These are phyloP conservation scores for Amniculicola lignicola DNA, from an alignment of 495 filamentous ascomycete species.

Conservation along the genomic window DNA sequence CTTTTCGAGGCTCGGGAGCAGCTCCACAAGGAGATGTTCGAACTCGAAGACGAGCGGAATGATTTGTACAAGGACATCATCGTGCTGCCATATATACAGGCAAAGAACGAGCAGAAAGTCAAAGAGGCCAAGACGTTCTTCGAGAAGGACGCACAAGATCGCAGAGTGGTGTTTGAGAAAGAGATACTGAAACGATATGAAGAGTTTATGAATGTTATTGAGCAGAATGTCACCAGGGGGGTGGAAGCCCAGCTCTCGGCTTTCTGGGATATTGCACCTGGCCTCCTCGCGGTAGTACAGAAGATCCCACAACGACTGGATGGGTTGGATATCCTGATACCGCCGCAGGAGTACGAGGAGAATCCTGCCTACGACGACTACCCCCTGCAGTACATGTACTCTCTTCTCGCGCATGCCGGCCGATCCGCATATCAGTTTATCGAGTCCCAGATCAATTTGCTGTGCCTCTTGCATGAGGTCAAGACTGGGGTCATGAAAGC, in stretches of 20 bases:
- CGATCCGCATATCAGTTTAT: conserved; percentile 95
- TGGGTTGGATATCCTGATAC: conserved; percentile 58
- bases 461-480: conserved; percentile 92
- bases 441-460: conserved; percentile 85
- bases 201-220: conserved; percentile 75
- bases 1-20: conserved; percentile 90
- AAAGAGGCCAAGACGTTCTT: conserved; percentile 78
- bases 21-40: conserved; percentile 78
- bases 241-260: conserved; percentile 87
- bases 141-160: conserved; percentile 65
- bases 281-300: conserved; percentile 69
- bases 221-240: conserved; percentile 79
- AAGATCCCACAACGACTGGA: conserved; percentile 58
- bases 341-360: conserved; percentile 73
- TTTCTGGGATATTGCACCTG: conserved; percentile 96
- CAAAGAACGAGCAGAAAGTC: conserved; percentile 67
- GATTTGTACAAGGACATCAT: conserved; percentile 80
- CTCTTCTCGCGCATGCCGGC: conserved; percentile 77
- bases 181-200: conserved; percentile 67
- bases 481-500: conserved; percentile 71
- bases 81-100: conserved; percentile 71
- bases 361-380: conserved; percentile 74
- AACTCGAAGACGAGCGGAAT: conserved; percentile 78
- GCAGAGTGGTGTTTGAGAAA: conserved; percentile 61
- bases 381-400: conserved; percentile 85